Base-by-base conservation (phyloP, 768 basidiomycete species). In the Lentinula edodes region DNA sequence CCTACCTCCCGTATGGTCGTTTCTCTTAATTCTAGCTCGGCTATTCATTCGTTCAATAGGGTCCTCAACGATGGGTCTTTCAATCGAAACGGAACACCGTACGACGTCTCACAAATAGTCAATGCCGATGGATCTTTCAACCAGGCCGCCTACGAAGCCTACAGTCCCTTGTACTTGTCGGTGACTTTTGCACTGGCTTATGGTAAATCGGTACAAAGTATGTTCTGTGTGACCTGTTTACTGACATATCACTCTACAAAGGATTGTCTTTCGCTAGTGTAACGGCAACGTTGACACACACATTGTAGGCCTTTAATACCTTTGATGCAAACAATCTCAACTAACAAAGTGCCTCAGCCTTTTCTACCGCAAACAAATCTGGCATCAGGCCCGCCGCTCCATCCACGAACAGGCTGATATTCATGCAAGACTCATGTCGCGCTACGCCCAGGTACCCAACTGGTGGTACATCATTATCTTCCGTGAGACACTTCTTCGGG, bases 401-500 rank as follows among this genome's bases (percentile, higher is more conserved):
- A 81, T 92, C 74, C 73, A 80, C 51, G 92, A 93, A 66, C 90
- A 93, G 67, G 87, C 89, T 1, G 92, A 94, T 73, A 84, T 94
- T 63, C 92, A 94, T 66, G 89, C 90, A 18, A 83, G 90, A 12
- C 77, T 94, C 41, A 94, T 94, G 93, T 76, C 81, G 12, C 73
- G 75, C 53, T 95, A 95, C 69, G 78, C 76, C 1, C 89, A 88
- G 72, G 87, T 93, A 15, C 92, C 91, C 1, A 83, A 92, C 62
- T 93, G 89, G 91, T 94, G 92, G 92, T 94, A 93, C 70, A 70
- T 76, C 8, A 68, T 79, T 46, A 79, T 94, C 55, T 90, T 92
- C 73, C 71, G 72, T 81, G 74, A 63, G 76, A 74, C 18, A 67
- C 66, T 50, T 52, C 75, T 34, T 61, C 76, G 45, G 66, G 67